Percentiles rank a stretch among this genome's conserved stretches.
phyloP scores from a whole-genome alignment of 129 eudicot genomes.

The Tagetes patula region DNA sequence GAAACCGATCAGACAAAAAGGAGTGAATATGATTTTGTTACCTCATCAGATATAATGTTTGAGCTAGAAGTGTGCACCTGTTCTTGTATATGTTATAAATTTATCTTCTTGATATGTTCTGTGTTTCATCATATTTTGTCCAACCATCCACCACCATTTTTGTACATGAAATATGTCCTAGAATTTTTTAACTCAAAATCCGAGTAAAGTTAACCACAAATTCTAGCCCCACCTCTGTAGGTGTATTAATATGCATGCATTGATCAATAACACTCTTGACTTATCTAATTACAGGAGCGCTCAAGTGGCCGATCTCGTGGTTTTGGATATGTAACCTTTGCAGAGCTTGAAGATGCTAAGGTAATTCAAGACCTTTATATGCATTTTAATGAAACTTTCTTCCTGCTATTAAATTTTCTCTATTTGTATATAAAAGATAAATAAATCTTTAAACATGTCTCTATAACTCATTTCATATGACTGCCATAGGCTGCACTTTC shows the following conservation, averaged over 20 bases:
- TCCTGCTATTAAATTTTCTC: neutral
- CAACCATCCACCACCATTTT: neutral
- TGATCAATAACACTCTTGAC: neutral
- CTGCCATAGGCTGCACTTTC: constrained; percentile 63
- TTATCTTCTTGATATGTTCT: neutral
- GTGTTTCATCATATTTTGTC: constrained; percentile 22
- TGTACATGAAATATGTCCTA: neutral
- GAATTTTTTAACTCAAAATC: neutral
- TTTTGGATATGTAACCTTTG: constrained; percentile 97
- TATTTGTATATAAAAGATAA: neutral
- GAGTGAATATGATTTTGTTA: constrained; percentile 12
- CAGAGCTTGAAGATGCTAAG: constrained; percentile 92
- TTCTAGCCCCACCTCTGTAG: neutral
- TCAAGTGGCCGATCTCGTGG: constrained; percentile 98
- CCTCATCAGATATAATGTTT: neutral
- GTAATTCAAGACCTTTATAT: constrained; percentile 30
- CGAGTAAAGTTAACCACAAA: neutral
- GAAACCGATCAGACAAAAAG: neutral
- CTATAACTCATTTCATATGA: constrained; percentile 14
- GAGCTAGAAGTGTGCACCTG: neutral
- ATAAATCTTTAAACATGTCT: neutral
- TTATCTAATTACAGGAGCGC: constrained; percentile 61
- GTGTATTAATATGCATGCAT: neutral
- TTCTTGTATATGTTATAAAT: neutral
- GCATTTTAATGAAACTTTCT: constrained; percentile 1